Evolutionary conservation across 257 asterid species (phyloP), one percentile per base, ranked within the genome.

Genomic region (Anisodus tanguticus): DNA sequence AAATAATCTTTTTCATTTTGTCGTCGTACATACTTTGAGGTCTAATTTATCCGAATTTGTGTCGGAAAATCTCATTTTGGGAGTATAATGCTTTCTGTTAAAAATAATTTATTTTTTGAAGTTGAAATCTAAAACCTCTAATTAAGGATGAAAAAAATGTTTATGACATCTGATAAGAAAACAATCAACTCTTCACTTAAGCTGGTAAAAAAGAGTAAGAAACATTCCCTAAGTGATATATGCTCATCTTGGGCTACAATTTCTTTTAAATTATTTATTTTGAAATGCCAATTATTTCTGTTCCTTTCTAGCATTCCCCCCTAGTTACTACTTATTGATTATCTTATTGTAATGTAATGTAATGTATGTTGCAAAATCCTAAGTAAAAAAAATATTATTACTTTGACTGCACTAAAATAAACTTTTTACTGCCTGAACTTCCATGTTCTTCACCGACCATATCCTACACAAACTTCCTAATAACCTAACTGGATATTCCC

Each of bases 291-390:
- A 60, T n/a, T 7, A n/a, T n/a, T 59, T n/a, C 31, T n/a, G 35
- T 8, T 9, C 69, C 16, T 22, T 22, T 22, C 69, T 4, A 63
- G 41, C 10, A 63, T 22, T 8, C 26, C 69, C 69, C 41, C 69
- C 15, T 63, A 4, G 15, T 4, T 22, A 22, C 15, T 0, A 3
- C 10, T 63, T 63, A 63, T 26, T 51, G 4, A 51, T 55, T 37
- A 31, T 12, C 80, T 47, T 49, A 71, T 49, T 22, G 26, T 22
- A 22, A 22, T 47, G 1, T 22, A 22, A 22, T 47, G 1, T 22
- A 72, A 72, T n/a, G 47, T 10, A 47, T 72, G 80, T 72, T 72
- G 80, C 80, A 72, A 19, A 72, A 47, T 72, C 60, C 80, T n/a
- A 47, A 16, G 60, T 72, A 45, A 2, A 39, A n/a, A 9, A 9